Base-by-base conservation (phyloP, 257 asterid genomes). In the Echites panduratus region DNA sequence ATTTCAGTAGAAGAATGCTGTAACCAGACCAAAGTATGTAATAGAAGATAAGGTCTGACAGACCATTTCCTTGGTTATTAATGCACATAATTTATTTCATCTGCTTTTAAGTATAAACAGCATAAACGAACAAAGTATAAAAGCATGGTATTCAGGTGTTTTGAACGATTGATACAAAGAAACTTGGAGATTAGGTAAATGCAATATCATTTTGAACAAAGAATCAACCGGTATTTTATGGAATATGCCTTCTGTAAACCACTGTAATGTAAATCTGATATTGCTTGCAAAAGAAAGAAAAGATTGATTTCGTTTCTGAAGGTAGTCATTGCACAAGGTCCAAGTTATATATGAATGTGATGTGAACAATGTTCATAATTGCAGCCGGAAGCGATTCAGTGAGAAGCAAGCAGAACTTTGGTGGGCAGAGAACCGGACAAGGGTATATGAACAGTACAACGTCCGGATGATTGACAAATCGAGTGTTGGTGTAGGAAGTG, bases 381-480 rank as follows among this genome's bases (percentile, higher is more conserved):
- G 91, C 97, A 94, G 99, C 63, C 97, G 99, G 75, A 85, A 85
- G 82, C 77, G 88, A 44, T 85, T 85, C 62, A 85, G 86, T 24
- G 87, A 81, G 79, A 85, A 85, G 78, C 86, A 85, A 78, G 90
- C 90, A 62, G 88, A 83, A 74, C 79, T 83, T 40, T 85, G 90
- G 90, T 85, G 90, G 90, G 85, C 88, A 56, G 88, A 81, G 76
- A 94, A 94, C 67, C 83, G 91, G 26, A 76, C 83, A 47, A 79
- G 91, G 84, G 89, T 86, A 41, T 84, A 86, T 72, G 88, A 84
- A 75, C 86, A 63, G 44, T 87, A 87, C 78, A 85, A 87, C n/a
- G 85, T 87, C 66, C 86, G 89, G 70, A 80, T 77, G 80, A 77
- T 76, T 58, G 88, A 87, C 79, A 87, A 85, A 78, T 85, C 89